Evolutionary conservation across 768 basidiomycete species (phyloP).

Genomic region (Sporobolomyces roseus): DNA sequence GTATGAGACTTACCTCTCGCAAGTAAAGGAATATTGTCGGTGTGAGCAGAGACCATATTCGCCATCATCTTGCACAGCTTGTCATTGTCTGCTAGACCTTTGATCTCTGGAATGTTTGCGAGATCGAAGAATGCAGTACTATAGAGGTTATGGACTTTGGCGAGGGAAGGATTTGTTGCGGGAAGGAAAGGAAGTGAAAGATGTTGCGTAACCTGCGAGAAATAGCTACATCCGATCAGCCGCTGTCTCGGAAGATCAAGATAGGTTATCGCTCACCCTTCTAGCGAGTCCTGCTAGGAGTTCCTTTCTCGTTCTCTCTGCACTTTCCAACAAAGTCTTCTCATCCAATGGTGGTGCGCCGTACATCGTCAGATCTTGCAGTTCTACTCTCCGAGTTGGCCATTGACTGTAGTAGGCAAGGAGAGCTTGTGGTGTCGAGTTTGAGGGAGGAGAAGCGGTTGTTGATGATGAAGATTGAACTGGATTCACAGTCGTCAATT

Average conservation of each 20-base stretch:
- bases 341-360: conserved; percentile 37
- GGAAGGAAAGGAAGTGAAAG: conserved; percentile 42
- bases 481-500: too few species aligned
- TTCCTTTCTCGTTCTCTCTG: conserved; percentile 40
- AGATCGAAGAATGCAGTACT: conserved; percentile 40
- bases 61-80: conserved; percentile 66
- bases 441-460: not conserved
- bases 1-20: conserved; percentile 65
- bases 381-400: conserved; percentile 36
- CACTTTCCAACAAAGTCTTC: conserved; percentile 34
- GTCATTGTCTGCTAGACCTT: conserved; percentile 65
- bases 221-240: too few species aligned
- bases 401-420: conserved; percentile 27
- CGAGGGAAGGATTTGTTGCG: conserved; percentile 40
- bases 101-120: conserved; percentile 49
- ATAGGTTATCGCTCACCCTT: conserved; percentile 36
- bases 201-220: conserved; percentile 34
- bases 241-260: too few species aligned
- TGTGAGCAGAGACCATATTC: conserved; percentile 67
- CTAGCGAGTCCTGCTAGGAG: conserved; percentile 38
- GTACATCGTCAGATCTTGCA: conserved; percentile 32
- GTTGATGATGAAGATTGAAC: conserved; percentile 7
- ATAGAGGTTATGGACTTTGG: conserved; percentile 43
- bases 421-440: conserved; percentile 19
- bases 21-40: conserved; percentile 84